Evolutionary conservation across 768 basidiomycete genomes (phyloP), one percentile per base, ranked within the genome.

Genomic region (Lactarius deliciosus): DNA sequence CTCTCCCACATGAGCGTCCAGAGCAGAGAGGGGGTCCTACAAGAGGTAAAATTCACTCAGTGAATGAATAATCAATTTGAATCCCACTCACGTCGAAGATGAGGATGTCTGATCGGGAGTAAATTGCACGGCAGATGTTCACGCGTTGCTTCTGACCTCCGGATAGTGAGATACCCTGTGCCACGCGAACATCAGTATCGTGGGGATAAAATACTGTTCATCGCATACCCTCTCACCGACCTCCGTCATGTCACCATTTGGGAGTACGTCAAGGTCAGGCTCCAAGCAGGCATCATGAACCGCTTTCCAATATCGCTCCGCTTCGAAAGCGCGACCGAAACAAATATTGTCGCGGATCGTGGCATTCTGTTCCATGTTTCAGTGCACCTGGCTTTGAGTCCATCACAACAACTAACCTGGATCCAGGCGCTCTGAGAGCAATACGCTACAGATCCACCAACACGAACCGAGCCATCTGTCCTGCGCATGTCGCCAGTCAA

Each of bases 391-490:
- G 60, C 28, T 72, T 30, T 20, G 59, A 65, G 38, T 22, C 2
- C 13, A 34, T 65, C 66, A 68, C 20, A 3, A 55, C 3, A 11
- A 61, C 63, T 2, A 65, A 84, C 87, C 76, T 94, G 92, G 65
- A 98, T 96, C 94, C 94, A 97, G 13, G 94, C 89, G 54, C 82
- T 87, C 74, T 98, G 95, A 18, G 89, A 86, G 71, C 91, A 95
- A 75, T 95, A 93, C 0, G 86, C 87, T 11, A 94, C 83, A 11
- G 84, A 83, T 0, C 90, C 92, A 64, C 91, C 89, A 72, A 94
- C 91, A 38, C 79, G 80, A 45, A 92, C 84, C 10, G 77, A 82
- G 2, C 93, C 93, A 15, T 77, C 74, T 0, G 85, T 87, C 69
- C 81, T 81, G 65, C 88, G 80, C 94, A 96, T 96, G 75, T 96